These are phyloP conservation scores for Sapria himalayana DNA, from an alignment of 345 rosid genomes.

Conservation along the genomic window DNA sequence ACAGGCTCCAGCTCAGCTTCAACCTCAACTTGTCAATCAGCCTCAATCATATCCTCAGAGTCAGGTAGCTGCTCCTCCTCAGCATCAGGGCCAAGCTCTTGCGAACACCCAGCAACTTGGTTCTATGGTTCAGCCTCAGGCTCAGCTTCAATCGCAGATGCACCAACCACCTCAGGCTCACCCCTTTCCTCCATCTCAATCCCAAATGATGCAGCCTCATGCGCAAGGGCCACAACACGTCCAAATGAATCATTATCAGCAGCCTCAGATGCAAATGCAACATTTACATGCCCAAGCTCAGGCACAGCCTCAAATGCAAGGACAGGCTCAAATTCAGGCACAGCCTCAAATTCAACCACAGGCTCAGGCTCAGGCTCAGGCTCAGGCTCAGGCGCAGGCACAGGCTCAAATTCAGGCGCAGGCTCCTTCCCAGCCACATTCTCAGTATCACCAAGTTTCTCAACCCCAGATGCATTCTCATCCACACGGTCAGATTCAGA, in stretches of 20 bases:
- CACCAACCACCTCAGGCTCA: constrained; percentile 7
- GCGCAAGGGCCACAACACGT: constrained; percentile 23
- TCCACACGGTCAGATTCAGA: constrained; percentile 10
- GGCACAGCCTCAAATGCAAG: constrained; percentile 8
- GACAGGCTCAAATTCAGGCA: constrained; percentile 12
- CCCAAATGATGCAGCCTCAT: too few relatives aligned
- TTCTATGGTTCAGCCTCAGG: constrained; percentile 7
- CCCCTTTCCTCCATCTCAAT: constrained; percentile 7
- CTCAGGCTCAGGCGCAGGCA: constrained; percentile 10
- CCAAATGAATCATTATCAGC: constrained; percentile 18
- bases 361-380: constrained; percentile 12
- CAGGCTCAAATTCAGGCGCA: constrained; percentile 16
- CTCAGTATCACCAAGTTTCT: constrained; percentile 11
- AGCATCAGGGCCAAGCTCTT: constrained; percentile 4
- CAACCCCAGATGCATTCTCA: constrained; percentile 9
- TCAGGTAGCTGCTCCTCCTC: neutral
- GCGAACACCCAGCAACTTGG: constrained; percentile 16
- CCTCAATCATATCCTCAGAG: neutral
- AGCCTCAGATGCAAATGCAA: constrained; percentile 10
- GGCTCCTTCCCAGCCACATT: constrained; percentile 13
- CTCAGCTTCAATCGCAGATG: constrained; percentile 11
- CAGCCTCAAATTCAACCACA: constrained; percentile 15
- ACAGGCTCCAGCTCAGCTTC: constrained; percentile 10
- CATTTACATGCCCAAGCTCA: constrained; percentile 13
- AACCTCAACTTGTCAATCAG: constrained; percentile 4